phyloP scores from a whole-genome alignment of 352 stramenopile species.

The Saprolegnia parasitica region DNA sequence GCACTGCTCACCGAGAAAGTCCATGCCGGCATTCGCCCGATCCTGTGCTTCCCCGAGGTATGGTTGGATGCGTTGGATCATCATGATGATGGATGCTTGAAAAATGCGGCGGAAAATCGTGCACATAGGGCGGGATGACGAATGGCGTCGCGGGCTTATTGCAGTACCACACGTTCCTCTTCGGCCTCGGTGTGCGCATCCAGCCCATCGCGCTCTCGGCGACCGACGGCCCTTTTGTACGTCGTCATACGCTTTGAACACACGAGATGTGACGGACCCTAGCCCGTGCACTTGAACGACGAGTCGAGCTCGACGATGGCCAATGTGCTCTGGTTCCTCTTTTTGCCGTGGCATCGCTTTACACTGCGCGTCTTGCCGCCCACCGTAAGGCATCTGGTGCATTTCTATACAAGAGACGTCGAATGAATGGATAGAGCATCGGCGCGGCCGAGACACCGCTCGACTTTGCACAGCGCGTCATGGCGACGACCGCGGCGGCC shows the following conservation, averaged over 20 bases:
- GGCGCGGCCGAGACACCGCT: constrained; percentile 44
- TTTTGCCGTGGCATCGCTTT: constrained; percentile 66
- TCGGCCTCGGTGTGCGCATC: constrained; percentile 55
- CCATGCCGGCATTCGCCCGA: constrained; percentile 41
- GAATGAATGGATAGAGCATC: constrained; percentile 18
- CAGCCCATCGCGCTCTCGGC: constrained; percentile 59
- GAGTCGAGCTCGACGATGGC: constrained; percentile 68
- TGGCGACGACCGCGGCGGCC: constrained; percentile 46
- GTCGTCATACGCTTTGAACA: too few species aligned
- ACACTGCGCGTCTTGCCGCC: constrained; percentile 49
- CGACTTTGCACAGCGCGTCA: constrained; percentile 54
- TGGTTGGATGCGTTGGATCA: too few species aligned
- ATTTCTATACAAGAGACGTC: background rate
- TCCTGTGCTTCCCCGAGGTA: constrained; percentile 60
- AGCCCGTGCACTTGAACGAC: constrained; percentile 75
- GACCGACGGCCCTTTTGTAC: constrained; percentile 62
- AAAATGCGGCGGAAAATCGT: too few species aligned
- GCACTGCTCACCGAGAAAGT: constrained; percentile 64
- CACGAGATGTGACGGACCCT: background rate
- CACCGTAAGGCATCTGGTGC: constrained; percentile 16
- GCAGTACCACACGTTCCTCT: constrained; percentile 79
- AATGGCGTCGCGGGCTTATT: constrained; percentile 58
- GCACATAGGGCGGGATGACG: constrained; percentile 47
- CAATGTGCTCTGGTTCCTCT: constrained; percentile 72
- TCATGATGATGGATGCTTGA: too few species aligned